Percentiles rank a stretch among this genome's conserved stretches.
Conservation (phyloP, 352 stramenopile genomes). For the Hyaloperonospora arabidopsidis region DNA sequence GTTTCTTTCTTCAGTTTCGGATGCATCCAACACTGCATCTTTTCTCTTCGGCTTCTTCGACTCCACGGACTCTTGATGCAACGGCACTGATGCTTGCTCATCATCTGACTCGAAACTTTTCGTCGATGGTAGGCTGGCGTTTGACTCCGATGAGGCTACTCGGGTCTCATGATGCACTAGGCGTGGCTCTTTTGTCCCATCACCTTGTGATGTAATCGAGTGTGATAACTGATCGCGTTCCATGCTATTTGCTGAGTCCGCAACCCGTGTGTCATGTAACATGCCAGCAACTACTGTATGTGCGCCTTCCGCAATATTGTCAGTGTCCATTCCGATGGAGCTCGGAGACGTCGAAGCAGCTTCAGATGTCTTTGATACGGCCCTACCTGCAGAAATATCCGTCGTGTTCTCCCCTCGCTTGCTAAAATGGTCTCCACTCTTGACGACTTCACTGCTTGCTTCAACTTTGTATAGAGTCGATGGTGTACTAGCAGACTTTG, state of each 20-base stretch:
- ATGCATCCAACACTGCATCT: not conserved
- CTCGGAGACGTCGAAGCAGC: too few relatives aligned
- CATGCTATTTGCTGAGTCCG: not conserved
- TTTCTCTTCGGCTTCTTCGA: conserved; percentile 21
- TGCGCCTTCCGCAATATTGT: conserved; percentile 1
- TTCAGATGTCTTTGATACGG: not conserved
- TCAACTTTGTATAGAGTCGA: conserved; percentile 10
- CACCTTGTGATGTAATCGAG: too few relatives aligned
- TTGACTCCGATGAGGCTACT: too few relatives aligned
- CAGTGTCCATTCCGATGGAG: too few relatives aligned
- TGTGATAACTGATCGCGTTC: conserved; percentile 4
- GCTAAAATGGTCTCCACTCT: not conserved
- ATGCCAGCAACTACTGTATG: not conserved
- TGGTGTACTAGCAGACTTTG: not conserved
- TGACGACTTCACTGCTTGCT: conserved; percentile 4
- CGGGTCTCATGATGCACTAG: too few relatives aligned
- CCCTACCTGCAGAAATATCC: not conserved
- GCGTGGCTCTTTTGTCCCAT: conserved; percentile 1
- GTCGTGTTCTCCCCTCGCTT: conserved; percentile 2
- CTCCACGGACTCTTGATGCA: conserved; percentile 4
- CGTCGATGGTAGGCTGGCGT: too few relatives aligned
- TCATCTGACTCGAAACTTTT: too few relatives aligned
- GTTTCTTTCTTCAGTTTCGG: conserved; percentile 1
- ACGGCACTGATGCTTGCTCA: conserved; percentile 10
- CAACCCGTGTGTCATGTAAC: too few relatives aligned